Base-by-base conservation (phyloP, 2,329 filamentous ascomycete genomes). In the Ophiostoma piceae region DNA sequence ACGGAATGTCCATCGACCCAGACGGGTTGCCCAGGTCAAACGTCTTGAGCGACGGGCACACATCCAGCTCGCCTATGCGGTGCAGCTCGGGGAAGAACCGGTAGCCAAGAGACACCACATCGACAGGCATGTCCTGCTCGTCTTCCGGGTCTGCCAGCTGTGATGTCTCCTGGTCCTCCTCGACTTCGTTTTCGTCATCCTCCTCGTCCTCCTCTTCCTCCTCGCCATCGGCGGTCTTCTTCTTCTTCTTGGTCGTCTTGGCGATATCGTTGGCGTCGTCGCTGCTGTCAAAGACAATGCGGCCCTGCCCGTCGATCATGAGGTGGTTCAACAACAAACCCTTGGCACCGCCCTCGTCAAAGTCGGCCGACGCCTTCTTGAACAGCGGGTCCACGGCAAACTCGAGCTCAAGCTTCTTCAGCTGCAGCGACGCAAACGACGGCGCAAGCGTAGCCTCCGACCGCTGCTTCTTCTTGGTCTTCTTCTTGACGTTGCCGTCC, bases 341-440 rank as follows among this genome's bases (percentile, higher is more conserved):
- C 79, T 98, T 99, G 70, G 95, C 95, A 70, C 95, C 95, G 26
- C 95, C 95, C 81, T 99, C 95, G 77, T 99, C 95, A 74, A 99
- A 99, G 81, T 99, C 95, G 62, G 95, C 95, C 6, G 94, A 96
- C 0, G 94, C 94, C 77, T 99, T 99, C 77, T 99, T 99, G 85
- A 99, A 99, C n/a, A 99, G 81, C 2, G 95, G 95, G 77, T 99
- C 95, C 5, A 99, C 94, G 0, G 94, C 89, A 74, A 99, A 97
- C 76, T 99, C 95, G 64, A 98, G 85, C 75, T 99, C 95, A 76
- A 99, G 94, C 79, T 98, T 99, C 80, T 99, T 99, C 75, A 98
- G 84, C 77, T 97, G 92, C 69, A 99, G 78, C 22, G 94, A 89
- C 60, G 90, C 87, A 78, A 98, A 98, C 0, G 92, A 95, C 0